These are phyloP conservation scores for Eutrema heterophyllum DNA, from an alignment of 345 rosid genomes.

Conservation along the genomic window DNA sequence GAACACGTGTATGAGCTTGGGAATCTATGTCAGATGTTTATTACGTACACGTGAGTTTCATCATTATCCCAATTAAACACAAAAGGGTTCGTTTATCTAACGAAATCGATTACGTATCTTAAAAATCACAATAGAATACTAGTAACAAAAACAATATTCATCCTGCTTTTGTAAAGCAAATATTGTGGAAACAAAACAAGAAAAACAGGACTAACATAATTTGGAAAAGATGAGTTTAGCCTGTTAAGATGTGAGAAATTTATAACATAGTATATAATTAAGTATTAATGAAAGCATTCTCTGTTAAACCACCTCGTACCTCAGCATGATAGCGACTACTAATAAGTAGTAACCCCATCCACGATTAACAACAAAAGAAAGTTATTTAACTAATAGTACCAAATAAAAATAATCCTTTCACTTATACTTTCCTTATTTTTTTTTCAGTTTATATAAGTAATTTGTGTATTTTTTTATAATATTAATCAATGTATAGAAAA, in stretches of 20 bases:
- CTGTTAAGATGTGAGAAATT: neutral
- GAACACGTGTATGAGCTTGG: conserved; percentile 1
- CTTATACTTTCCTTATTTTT: too few species aligned
- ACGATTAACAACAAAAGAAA: neutral
- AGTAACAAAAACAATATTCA: neutral
- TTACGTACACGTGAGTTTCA: conserved; percentile 24
- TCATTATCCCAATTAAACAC: neutral
- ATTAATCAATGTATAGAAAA: too few species aligned
- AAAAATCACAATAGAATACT: neutral
- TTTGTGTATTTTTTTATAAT: too few species aligned
- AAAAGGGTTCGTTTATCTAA: neutral
- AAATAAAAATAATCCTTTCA: too few species aligned
- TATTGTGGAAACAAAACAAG: too few species aligned
- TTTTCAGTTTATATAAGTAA: too few species aligned
- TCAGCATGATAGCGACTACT: conserved; percentile 1
- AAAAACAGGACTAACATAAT: neutral
- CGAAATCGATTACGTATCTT: neutral
- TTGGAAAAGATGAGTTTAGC: too few species aligned
- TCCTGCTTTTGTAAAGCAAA: too few species aligned
- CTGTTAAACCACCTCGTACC: neutral
- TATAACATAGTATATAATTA: too few species aligned
- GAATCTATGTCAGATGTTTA: conserved; percentile 19
- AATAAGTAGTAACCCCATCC: neutral
- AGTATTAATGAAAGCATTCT: neutral
- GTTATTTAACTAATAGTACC: too few species aligned